A percentile compares a stretch with the other conserved stretches of the same genome.
Evolutionary conservation across 208 protist genomes (phyloP).

Genomic region (Crithidia sp.): DNA sequence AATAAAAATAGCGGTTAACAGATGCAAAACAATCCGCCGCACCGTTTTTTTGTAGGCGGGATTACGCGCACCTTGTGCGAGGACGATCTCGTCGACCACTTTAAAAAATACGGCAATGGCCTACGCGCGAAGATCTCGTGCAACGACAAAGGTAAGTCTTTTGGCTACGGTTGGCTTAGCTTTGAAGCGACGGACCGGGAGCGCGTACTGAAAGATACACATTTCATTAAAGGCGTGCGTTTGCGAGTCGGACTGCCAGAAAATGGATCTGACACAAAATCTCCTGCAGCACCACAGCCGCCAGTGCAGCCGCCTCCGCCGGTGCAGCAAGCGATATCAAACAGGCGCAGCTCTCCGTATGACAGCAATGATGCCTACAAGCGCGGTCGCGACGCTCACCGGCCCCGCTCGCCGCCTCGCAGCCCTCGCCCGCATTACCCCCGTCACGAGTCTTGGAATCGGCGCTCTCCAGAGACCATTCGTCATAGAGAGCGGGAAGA

Average conservation of each 20-base stretch:
- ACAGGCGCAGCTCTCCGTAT: not conserved
- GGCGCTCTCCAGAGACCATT: too few relatives aligned
- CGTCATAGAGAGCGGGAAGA: too few relatives aligned
- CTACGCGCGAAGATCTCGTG: constrained; percentile 30
- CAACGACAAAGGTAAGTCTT: constrained; percentile 52
- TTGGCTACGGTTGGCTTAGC: constrained; percentile 67
- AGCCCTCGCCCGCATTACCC: too few relatives aligned
- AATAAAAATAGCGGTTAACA: not conserved
- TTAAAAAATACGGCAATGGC: constrained; percentile 45
- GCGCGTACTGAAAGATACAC: constrained; percentile 3
- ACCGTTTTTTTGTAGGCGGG: constrained; percentile 61
- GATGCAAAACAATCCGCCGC: constrained; percentile 1
- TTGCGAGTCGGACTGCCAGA: constrained; percentile 1
- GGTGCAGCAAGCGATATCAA: not conserved
- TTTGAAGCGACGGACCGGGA: constrained; percentile 31
- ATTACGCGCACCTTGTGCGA: constrained; percentile 45
- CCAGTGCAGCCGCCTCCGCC: not conserved
- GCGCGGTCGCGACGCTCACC: not conserved
- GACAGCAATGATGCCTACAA: not conserved
- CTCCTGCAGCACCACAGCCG: not conserved
- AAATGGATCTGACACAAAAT: not conserved
- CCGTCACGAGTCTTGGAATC: not conserved
- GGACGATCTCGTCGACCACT: constrained; percentile 50
- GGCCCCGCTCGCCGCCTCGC: not conserved
- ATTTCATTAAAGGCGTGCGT: constrained; percentile 8